Evolutionary conservation across 2,329 filamentous ascomycete species (phyloP), one percentile per base, ranked within the genome.

Genomic region (Fusarium redolens): DNA sequence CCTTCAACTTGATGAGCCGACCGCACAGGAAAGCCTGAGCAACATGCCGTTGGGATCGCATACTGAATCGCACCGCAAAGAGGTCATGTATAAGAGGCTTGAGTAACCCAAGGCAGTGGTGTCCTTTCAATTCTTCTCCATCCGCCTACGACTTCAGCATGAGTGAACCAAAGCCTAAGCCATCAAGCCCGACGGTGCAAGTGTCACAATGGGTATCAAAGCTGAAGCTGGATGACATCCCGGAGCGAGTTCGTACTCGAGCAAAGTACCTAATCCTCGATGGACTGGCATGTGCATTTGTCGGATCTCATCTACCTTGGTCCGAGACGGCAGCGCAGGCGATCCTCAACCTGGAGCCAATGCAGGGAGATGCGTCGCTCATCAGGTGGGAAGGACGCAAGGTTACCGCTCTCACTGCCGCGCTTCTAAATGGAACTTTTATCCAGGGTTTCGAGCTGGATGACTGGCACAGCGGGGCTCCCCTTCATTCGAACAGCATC

Each of bases 391-490:
- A 30, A 44, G 31, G 38, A 11, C 59, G 59, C 28, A 61, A 59
- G 10, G 37, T 31, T 10, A 59, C 59, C 4, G 59, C 52, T 31
- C 52, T 61, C 18, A 61, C 38, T 25, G 52, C 59, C 25, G 59
- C 52, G 7, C 59, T 61, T 25, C 31, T 59, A 15, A 61, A 61
- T n/a, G 59, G 59, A 11, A 61, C 52, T 15, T 59, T 61, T 25
- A 59, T 59, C 20, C 59, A 61, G 20, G 59, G 59, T 33, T 61
- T 61, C n/a, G 59, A 61, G 17, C 37, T 61, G 25, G 59, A 59
- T 20, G 59, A 61, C 17, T 61, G 59, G 59, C 59, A 61, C 31
- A 60, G 59, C 10, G 52, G 59, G 33, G 52, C 40, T 45, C 59
- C 59, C 18, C 59, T 61, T 33, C 52, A 61, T 31, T 61, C 59